phyloP scores from a whole-genome alignment of 352 stramenopile species.

The Globisporangium megalacanthum region DNA sequence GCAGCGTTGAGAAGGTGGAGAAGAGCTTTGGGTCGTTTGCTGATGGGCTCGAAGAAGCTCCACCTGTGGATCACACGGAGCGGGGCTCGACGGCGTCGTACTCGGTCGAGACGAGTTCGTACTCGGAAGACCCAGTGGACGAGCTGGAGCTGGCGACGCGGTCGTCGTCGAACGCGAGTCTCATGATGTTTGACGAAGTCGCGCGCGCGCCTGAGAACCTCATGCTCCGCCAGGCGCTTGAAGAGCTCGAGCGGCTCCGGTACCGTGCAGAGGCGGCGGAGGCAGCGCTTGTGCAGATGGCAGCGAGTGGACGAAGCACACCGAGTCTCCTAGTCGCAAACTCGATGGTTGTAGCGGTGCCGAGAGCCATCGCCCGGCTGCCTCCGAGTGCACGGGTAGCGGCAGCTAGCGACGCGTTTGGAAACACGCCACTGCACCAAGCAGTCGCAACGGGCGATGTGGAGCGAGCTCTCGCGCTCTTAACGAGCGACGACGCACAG shows the following conservation, averaged over 20 bases:
- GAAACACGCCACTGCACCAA: conserved; percentile 50
- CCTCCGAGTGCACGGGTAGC: not conserved
- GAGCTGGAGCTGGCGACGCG: conserved; percentile 12
- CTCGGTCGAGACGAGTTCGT: conserved; percentile 16
- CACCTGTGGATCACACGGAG: conserved; percentile 10
- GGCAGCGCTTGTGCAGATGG: conserved; percentile 37
- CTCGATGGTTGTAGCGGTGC: too few relatives aligned
- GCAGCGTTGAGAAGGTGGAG: conserved; percentile 1
- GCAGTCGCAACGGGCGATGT: conserved; percentile 35
- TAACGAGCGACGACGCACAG: conserved; percentile 30
- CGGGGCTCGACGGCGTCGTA: conserved; percentile 15
- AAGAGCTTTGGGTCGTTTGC: conserved; percentile 3
- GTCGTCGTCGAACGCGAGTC: conserved; percentile 5
- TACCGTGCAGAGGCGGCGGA: conserved; percentile 56
- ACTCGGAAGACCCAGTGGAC: conserved; percentile 15
- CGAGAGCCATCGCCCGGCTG: not conserved
- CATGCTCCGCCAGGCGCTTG: conserved; percentile 41
- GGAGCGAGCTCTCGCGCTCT: conserved; percentile 42
- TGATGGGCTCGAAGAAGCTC: not conserved
- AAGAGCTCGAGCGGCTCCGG: conserved; percentile 50
- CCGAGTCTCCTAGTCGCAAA: not conserved
- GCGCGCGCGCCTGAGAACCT: conserved; percentile 15
- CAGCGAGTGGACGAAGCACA: not conserved
- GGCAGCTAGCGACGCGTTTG: conserved; percentile 35
- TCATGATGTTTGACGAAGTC: conserved; percentile 12